phyloP scores from a whole-genome alignment of 192 early-diverging fungal species.

The Backusella luteola region DNA sequence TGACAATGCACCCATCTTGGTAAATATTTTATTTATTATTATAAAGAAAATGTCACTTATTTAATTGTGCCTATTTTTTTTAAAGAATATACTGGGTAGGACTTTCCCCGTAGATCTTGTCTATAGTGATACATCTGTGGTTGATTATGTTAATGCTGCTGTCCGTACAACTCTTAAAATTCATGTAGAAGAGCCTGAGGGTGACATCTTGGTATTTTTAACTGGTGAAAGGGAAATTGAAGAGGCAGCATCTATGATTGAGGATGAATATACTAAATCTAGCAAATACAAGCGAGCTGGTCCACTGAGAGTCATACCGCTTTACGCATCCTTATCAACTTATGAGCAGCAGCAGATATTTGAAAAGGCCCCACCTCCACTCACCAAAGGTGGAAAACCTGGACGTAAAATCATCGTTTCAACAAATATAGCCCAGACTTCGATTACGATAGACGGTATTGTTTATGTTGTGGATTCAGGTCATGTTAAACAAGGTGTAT shows the following conservation, averaged over 20 bases:
- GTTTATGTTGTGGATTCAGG: conserved; percentile 99
- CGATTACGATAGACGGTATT: conserved; percentile 97
- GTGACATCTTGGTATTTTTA: conserved; percentile 95
- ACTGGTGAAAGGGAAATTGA: conserved; percentile 99
- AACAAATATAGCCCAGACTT: conserved; percentile 98
- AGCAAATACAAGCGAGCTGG: conserved; percentile 59
- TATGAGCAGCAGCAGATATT: conserved; percentile 92
- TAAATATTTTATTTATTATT: conserved; percentile 34
- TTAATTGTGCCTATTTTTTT: neutral
- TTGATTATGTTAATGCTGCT: conserved; percentile 94
- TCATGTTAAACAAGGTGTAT: conserved; percentile 98
- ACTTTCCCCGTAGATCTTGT: conserved; percentile 98
- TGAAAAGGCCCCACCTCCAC: conserved; percentile 81
- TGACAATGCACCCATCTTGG: conserved; percentile 87
- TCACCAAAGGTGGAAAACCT: conserved; percentile 70
- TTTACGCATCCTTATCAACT: conserved; percentile 92
- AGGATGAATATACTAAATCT: conserved; percentile 69
- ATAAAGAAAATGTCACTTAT: neutral
- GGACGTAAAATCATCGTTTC: conserved; percentile 97
- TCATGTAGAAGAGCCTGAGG: conserved; percentile 88
- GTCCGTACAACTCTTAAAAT: conserved; percentile 94
- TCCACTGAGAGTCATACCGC: conserved; percentile 78
- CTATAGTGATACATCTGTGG: conserved; percentile 93
- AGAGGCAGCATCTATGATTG: conserved; percentile 85
- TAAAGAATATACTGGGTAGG: conserved; percentile 82